A percentile compares a stretch with the other conserved stretches of the same genome.
These are phyloP conservation scores for Oehlia diaphana DNA, from an alignment of 192 early-diverging fungal genomes.

Conservation along the genomic window DNA sequence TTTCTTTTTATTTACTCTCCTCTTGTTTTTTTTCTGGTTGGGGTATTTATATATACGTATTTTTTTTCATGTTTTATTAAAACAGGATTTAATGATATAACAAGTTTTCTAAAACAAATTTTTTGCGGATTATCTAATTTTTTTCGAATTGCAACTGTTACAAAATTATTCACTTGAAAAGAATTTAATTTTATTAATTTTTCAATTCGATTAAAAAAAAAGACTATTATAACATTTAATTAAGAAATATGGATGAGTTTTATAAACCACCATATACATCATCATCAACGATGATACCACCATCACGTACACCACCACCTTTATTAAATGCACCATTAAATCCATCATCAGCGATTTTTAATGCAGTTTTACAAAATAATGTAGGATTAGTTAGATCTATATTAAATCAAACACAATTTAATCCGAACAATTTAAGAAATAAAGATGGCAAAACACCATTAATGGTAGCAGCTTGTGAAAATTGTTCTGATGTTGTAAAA, in stretches of 20 bases:
- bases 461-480: slow-evolving; percentile 44
- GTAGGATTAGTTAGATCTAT: slow-evolving; percentile 40
- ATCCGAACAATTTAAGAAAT: slow-evolving; percentile 39
- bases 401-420: slow-evolving; percentile 32
- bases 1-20: too few relatives aligned
- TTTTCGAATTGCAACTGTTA: too few relatives aligned
- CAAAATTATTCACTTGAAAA: too few relatives aligned
- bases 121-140: too few relatives aligned
- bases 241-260: slow-evolving; percentile 7
- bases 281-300: slow-evolving; percentile 30
- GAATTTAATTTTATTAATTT: too few relatives aligned
- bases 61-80: too few relatives aligned
- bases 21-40: too few relatives aligned
- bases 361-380: slow-evolving; percentile 42
- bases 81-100: too few relatives aligned
- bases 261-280: slow-evolving; percentile 23
- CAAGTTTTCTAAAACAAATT: too few relatives aligned
- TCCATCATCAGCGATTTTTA: slow-evolving; percentile 37
- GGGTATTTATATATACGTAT: too few relatives aligned
- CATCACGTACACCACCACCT: slow-evolving; percentile 25
- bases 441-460: slow-evolving; percentile 43
- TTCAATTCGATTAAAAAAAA: too few relatives aligned
- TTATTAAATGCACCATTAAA: not conserved
- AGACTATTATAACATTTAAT: not conserved
- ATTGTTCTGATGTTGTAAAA: slow-evolving; percentile 36